Base-by-base conservation (phyloP, 345 rosid species). In the Erucastrum elatum region DNA sequence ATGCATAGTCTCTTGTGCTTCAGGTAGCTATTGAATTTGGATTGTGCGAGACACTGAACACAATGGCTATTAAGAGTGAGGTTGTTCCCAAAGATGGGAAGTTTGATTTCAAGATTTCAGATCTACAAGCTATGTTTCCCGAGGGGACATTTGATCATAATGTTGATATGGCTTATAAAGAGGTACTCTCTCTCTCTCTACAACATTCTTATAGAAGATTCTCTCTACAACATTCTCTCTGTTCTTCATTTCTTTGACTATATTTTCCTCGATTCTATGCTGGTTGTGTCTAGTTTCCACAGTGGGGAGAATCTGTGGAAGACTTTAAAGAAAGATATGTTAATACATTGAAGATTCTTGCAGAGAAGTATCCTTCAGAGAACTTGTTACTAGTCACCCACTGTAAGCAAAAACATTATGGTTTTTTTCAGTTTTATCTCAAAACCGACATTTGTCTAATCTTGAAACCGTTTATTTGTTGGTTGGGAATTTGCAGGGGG, bases 11-110 rank as follows among this genome's bases (percentile, higher is more conserved):
- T 39, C 7, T 3, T 39, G 12, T 39, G 46, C 46, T 39, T 77
- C 82, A 94, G 98, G 94, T 90, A 0, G 81, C 90, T 6, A 81
- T 95, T n/a, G 98, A 93, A 72, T 84, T 77, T 84, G 98, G 98
- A 46, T 77, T 95, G 77, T 84, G 94, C 8, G 96, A 93, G 85
- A 61, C 90, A 85, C 33, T 93, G 69, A 87, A 84, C 69, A 58
- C 63, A 65, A 70, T 75, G 35, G 85, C 97, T 69, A 90, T 93
- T 7, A 78, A 81, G 49, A 64, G 5, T 62, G 81, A 85, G 51
- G 7, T 64, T 46, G 91, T 87, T 15, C 97, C 99, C 6, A 77
- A 83, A 76, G 87, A 88, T 73, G 89, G 89, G n/a, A 75, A 75
- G 10, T 90, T 91, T 69, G 77, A 81, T 13, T 93, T 95, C 83